Conservation (phyloP, 1,284 basidiomycete species). For the Ceratobasidium sp. region DNA sequence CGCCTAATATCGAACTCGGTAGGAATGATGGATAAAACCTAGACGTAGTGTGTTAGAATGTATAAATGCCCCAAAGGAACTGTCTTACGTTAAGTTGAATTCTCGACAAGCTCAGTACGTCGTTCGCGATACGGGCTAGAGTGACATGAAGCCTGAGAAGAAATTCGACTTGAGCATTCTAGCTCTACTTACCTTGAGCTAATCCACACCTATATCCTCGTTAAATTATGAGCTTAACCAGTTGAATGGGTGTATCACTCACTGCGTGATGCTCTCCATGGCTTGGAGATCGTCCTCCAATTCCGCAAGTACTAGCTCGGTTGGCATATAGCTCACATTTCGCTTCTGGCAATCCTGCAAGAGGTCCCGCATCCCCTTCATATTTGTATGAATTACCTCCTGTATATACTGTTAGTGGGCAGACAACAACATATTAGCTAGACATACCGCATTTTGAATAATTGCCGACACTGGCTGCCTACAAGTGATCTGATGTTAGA, state of each 20-base stretch:
- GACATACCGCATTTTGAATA: conserved; percentile 41
- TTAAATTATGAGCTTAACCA: neutral
- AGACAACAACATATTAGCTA: neutral
- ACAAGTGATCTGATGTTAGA: neutral
- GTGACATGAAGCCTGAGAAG: conserved; percentile 49
- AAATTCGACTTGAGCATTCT: neutral
- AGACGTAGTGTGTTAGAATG: neutral
- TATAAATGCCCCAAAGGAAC: neutral
- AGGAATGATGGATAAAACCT: conserved; percentile 39
- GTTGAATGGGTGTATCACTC: neutral
- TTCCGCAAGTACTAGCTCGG: conserved; percentile 50
- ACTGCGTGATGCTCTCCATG: conserved; percentile 39
- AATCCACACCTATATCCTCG: conserved; percentile 7
- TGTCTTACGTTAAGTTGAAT: conserved; percentile 52
- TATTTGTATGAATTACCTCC: conserved; percentile 47
- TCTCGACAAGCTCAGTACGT: conserved; percentile 57
- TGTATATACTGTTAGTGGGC: conserved; percentile 35
- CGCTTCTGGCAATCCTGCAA: conserved; percentile 32
- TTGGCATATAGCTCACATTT: conserved; percentile 19
- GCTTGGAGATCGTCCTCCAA: conserved; percentile 56
- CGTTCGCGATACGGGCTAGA: conserved; percentile 58
- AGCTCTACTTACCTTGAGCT: conserved; percentile 24
- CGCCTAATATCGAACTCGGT: conserved; percentile 41
- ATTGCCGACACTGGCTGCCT: conserved; percentile 52
- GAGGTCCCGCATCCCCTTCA: conserved; percentile 45